phyloP scores from a whole-genome alignment of 164 flowering plant species.

The Stephania yunnanensis region DNA sequence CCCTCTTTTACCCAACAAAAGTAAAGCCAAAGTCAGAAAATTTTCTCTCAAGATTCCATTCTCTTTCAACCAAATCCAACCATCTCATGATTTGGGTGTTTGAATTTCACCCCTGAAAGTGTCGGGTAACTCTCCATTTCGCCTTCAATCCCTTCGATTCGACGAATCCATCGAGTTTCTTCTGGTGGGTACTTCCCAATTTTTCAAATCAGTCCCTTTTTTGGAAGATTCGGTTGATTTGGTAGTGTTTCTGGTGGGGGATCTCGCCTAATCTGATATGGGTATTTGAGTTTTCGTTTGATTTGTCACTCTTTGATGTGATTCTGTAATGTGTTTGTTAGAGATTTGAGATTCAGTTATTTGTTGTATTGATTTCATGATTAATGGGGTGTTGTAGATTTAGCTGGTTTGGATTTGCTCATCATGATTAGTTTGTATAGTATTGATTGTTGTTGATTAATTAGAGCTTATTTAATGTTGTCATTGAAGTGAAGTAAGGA shows the following conservation, averaged over 20 bases:
- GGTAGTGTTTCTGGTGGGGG: slow-evolving; percentile 32
- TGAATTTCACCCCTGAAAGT: slow-evolving; percentile 17
- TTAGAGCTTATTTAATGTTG: not conserved
- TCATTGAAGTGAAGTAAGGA: not conserved
- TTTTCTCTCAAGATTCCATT: slow-evolving; percentile 23
- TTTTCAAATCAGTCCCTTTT: not conserved
- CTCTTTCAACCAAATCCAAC: slow-evolving; percentile 18
- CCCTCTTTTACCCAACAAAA: slow-evolving; percentile 39
- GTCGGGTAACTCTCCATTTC: slow-evolving; percentile 19
- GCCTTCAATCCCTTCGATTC: slow-evolving; percentile 4
- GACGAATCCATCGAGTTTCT: slow-evolving; percentile 17
- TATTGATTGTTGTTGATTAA: too few relatives aligned
- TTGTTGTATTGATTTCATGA: not conserved
- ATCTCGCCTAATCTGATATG: slow-evolving; percentile 28
- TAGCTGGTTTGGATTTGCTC: not conserved
- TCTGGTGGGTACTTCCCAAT: slow-evolving; percentile 17
- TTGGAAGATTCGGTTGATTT: slow-evolving; percentile 30
- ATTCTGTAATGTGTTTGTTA: not conserved
- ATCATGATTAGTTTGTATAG: not conserved
- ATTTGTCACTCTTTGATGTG: slow-evolving; percentile 9
- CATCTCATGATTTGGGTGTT: slow-evolving; percentile 12
- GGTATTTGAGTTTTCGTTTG: slow-evolving; percentile 17
- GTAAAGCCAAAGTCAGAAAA: slow-evolving; percentile 20
- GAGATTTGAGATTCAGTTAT: not conserved
- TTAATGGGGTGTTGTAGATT: not conserved